phyloP scores from a whole-genome alignment of 2,329 filamentous ascomycete genomes.

The Pseudocercospora pini-densiflorae region DNA sequence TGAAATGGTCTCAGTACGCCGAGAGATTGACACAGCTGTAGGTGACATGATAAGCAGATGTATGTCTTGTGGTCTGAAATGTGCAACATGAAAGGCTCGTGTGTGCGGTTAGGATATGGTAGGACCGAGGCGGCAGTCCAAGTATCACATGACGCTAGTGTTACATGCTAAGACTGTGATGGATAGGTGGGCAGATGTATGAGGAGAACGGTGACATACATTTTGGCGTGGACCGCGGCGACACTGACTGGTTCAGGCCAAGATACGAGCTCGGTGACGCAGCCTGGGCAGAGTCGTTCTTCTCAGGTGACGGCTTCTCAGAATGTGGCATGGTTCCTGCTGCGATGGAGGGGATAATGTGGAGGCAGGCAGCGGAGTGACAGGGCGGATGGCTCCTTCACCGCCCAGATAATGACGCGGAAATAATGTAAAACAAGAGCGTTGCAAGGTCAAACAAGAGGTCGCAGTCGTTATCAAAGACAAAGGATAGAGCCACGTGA shows the following conservation, averaged over 20 bases:
- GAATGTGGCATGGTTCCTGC: slow-evolving; percentile 26
- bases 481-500: neutral
- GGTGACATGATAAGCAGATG: slow-evolving; percentile 23
- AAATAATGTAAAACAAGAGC: neutral
- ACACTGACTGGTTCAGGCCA: slow-evolving; percentile 28
- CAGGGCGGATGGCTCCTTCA: neutral
- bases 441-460: neutral
- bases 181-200: slow-evolving; percentile 1
- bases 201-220: slow-evolving; percentile 30
- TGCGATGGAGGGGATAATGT: neutral
- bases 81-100: neutral
- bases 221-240: slow-evolving; percentile 33
- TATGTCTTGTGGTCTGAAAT: neutral
- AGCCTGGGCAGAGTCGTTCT: slow-evolving; percentile 31
- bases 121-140: slow-evolving; percentile 6
- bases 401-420: neutral
- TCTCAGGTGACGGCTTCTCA: slow-evolving; percentile 25
- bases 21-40: slow-evolving; percentile 52
- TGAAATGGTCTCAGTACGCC: slow-evolving; percentile 51
- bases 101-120: neutral
- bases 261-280: slow-evolving; percentile 37
- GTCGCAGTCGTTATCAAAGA: neutral
- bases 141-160: slow-evolving; percentile 8
- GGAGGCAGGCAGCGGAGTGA: neutral
- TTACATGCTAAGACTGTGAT: neutral